Evolutionary conservation across 352 stramenopile genomes (phyloP), one percentile per base, ranked within the genome.

Genomic region (Globisporangium barbulae): DNA sequence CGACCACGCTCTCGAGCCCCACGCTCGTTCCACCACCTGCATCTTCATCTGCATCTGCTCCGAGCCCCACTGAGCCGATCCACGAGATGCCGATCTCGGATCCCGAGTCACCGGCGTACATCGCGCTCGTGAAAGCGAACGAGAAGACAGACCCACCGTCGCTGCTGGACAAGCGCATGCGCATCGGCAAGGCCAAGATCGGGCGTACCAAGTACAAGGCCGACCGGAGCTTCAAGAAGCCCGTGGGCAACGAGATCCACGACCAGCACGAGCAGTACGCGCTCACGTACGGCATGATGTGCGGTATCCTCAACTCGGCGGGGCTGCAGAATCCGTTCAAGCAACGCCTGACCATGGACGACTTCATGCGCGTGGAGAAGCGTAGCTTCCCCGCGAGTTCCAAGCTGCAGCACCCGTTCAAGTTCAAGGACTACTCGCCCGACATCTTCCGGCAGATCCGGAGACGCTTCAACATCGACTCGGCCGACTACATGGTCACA

Each of bases 201-300:
- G 75, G 76, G 0, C 76, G 73, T 55, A 73, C 68, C n/a, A 78
- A 75, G 52, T 90, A 84, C 68, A 78, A 81, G 28, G 69, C 71
- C n/a, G 72, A 82, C 41, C 72, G 79, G 31, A 83, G 72, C 47
- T 89, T 89, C 65, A 89, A 87, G 57, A 76, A 83, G 41, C 85
- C 83, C 5, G 75, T 70, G 30, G 85, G 84, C 33, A 90, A 91
- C 53, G 82, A 91, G 37, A 93, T 92, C 63, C 75, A 93, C 61
- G 69, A 83, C 22, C 71, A 95, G 73, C 96, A 99, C 71, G 96
- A 98, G 69, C 87, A 99, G 67, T 99, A 99, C 76, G 94, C 96
- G 49, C 83, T 99, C 22, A 98, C 97, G 15, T 98, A 99, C 71
- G 97, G 97, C 58, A 98, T 99, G 72, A 99, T 99, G 97, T 96